A percentile compares a stretch with the other conserved stretches of the same genome.
These are phyloP conservation scores for Podaxis rugospora DNA, from an alignment of 768 basidiomycete species.

Conservation along the genomic window DNA sequence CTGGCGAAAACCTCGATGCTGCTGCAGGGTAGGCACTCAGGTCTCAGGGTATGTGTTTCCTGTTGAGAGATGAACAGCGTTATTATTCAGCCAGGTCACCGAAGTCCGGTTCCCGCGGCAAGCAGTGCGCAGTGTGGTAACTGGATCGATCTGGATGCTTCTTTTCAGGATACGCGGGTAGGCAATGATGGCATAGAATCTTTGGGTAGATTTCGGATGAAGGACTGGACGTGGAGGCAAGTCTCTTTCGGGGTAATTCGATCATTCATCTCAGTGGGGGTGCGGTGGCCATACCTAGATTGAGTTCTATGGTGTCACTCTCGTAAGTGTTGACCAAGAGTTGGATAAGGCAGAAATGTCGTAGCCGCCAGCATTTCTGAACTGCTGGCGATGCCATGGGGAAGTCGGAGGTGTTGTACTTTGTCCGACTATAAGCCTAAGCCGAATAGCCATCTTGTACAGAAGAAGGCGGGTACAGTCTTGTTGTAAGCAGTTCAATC, in stretches of 20 bases:
- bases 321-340: neutral
- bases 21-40: neutral
- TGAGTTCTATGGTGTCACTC: neutral
- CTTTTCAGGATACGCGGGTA: neutral
- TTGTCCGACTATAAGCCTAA: slow-evolving; percentile 2
- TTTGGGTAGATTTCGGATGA: neutral
- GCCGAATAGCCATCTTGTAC: slow-evolving; percentile 1
- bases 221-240: neutral
- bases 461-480: neutral
- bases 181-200: neutral
- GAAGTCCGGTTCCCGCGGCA: slow-evolving; percentile 3
- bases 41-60: neutral
- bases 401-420: neutral
- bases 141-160: slow-evolving; percentile 1
- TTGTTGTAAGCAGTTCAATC: neutral
- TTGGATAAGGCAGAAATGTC: neutral
- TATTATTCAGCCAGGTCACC: neutral
- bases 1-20: neutral
- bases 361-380: neutral
- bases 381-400: neutral
- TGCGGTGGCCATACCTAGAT: neutral
- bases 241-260: slow-evolving; percentile 4
- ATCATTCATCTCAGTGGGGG: neutral
- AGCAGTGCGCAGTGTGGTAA: neutral
- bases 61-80: neutral